A percentile compares a stretch with the other conserved stretches of the same genome.
These are phyloP conservation scores for Amanita exitialis DNA, from an alignment of 768 basidiomycete genomes.

Conservation along the genomic window DNA sequence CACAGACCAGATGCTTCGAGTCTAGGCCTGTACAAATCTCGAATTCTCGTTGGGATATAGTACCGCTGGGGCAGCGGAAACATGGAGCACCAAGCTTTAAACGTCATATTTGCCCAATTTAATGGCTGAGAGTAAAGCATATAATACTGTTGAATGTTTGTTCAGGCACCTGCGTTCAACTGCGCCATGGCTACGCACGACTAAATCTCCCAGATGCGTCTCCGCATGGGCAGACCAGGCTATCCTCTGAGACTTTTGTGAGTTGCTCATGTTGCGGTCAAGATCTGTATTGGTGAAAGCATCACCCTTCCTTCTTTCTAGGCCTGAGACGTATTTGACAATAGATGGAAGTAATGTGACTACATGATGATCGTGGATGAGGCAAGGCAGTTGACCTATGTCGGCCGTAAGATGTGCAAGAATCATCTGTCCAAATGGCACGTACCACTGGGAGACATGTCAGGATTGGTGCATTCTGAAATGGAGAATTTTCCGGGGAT, in stretches of 20 bases:
- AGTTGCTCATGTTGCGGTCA: conserved; percentile 34
- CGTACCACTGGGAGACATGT: conserved; percentile 59
- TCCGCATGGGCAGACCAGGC: conserved; percentile 65
- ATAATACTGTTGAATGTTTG: conserved; percentile 36
- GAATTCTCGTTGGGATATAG: conserved; percentile 58
- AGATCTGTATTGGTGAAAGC: conserved; percentile 27
- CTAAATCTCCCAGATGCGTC: conserved; percentile 55
- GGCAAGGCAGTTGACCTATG: conserved; percentile 63
- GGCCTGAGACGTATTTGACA: conserved; percentile 49
- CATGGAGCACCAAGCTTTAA: conserved; percentile 41
- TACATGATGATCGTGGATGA: conserved; percentile 44
- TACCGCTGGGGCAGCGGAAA: conserved; percentile 65
- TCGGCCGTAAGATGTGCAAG: conserved; percentile 7
- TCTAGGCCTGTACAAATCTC: conserved; percentile 42
- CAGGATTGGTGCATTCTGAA: conserved; percentile 54
- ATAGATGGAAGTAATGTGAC: conserved; percentile 51
- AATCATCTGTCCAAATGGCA: conserved; percentile 1
- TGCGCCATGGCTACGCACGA: conserved; percentile 36
- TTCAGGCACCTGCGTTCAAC: conserved; percentile 4
- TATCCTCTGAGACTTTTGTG: conserved; percentile 40
- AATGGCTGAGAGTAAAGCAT: conserved; percentile 48
- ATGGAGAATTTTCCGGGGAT: conserved; percentile 62
- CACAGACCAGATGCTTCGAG: conserved; percentile 59
- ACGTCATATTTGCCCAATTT: conserved; percentile 55
- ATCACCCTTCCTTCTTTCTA: conserved; percentile 24